Evolutionary conservation across 257 asterid species (phyloP).

Genomic region (Voacanga thouarsii): DNA sequence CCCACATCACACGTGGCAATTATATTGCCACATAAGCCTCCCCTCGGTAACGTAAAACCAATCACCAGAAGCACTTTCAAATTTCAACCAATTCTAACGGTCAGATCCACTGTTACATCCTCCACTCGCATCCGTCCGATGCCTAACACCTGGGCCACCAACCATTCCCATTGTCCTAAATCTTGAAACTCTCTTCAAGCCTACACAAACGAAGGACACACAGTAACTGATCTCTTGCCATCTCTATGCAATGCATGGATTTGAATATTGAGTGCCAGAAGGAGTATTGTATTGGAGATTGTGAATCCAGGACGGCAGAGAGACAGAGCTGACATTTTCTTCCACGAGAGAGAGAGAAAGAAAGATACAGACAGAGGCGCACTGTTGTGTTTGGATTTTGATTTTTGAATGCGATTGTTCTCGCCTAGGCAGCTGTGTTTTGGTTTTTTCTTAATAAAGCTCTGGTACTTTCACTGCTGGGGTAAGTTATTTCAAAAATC

Average conservation of each 20-base stretch:
- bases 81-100: slow-evolving; percentile 59
- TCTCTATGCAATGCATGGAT: background rate
- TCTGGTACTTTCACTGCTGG: slow-evolving; percentile 17
- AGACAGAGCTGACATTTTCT: slow-evolving; percentile 45
- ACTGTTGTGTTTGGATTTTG: slow-evolving; percentile 10
- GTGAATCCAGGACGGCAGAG: background rate
- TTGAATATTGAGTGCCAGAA: slow-evolving; percentile 1
- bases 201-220: slow-evolving; percentile 1
- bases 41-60: slow-evolving; percentile 8
- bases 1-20: slow-evolving; percentile 31
- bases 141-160: background rate
- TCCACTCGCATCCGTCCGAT: slow-evolving; percentile 38
- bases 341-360: slow-evolving; percentile 29
- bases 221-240: slow-evolving; percentile 2
- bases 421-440: slow-evolving; percentile 17
- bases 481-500: slow-evolving; percentile 25
- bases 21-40: slow-evolving; percentile 31
- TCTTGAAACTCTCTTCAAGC: background rate
- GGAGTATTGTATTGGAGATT: slow-evolving; percentile 6
- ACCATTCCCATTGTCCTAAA: background rate
- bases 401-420: slow-evolving; percentile 45
- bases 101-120: slow-evolving; percentile 41
- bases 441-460: slow-evolving; percentile 31
- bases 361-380: too few relatives aligned
- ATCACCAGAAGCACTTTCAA: slow-evolving; percentile 26